phyloP scores from a whole-genome alignment of 441 rosid species.

The Populus hybrid region DNA sequence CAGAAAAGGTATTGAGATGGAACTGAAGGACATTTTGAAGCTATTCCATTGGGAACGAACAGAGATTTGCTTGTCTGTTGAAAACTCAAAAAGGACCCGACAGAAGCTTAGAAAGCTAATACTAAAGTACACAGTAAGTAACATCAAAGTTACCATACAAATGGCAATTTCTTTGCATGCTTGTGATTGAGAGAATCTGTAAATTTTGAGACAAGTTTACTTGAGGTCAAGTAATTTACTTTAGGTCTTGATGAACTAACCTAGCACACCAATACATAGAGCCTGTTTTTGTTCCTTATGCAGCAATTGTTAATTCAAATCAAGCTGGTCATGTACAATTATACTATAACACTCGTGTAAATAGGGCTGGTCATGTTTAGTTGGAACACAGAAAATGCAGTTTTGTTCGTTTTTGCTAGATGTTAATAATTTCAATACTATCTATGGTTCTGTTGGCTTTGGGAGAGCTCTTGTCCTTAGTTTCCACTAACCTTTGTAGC shows the following conservation, averaged over 20 bases:
- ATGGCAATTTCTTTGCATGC: neutral
- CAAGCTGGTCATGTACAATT: too few relatives aligned
- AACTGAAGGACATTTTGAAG: constrained; percentile 67
- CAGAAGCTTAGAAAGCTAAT: constrained; percentile 82
- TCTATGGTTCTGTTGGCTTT: too few relatives aligned
- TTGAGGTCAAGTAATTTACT: neutral
- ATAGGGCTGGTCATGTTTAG: too few relatives aligned
- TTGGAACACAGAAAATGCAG: too few relatives aligned
- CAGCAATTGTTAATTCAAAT: too few relatives aligned
- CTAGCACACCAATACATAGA: too few relatives aligned
- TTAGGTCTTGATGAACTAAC: neutral
- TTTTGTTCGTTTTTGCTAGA: too few relatives aligned
- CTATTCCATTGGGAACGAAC: constrained; percentile 81
- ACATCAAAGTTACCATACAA: neutral
- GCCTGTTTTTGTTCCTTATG: too few relatives aligned
- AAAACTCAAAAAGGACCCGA: constrained; percentile 59
- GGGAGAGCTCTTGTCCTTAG: too few relatives aligned
- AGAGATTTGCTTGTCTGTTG: constrained; percentile 55
- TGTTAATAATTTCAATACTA: too few relatives aligned
- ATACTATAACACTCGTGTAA: too few relatives aligned
- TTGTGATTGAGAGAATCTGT: neutral
- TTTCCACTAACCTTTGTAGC: too few relatives aligned
- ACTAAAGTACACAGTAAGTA: constrained; percentile 75
- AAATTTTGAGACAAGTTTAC: neutral
- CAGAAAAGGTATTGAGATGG: constrained; percentile 56